Evolutionary conservation across 495 filamentous ascomycete genomes (phyloP), one percentile per base, ranked within the genome.

Genomic region (Umbilicaria muhlenbergii): DNA sequence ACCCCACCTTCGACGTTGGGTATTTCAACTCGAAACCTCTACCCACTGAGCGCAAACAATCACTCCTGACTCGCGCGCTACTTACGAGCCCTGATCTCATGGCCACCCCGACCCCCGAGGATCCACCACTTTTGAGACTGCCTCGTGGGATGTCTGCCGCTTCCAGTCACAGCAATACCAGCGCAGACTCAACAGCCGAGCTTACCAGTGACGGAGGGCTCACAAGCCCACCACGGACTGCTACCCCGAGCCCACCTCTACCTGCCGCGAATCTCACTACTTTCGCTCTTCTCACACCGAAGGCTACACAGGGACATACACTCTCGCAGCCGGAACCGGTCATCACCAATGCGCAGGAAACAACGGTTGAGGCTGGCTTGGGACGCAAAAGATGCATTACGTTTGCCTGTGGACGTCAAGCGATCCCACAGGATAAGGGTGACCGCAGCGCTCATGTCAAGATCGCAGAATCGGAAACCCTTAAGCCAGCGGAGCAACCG

Each of bases 191-290:
- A 12, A 87, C 83, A 2, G 79, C 78, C 18, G 88, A 94, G 48
- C 66, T 94, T 42, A 94, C 86, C 21, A 94, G 86, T 60, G 91
- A 94, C 55, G 91, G 81, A 34, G 89, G 84, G 38, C 62, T 86
- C 34, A 94, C 87, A n/a, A 92, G 86, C 51, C 86, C 91, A 36
- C 77, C 86, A n/a, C 67, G 86, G 17, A 82, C 85, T 39, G 84
- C 74, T 55, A 85, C 86, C 11, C 85, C 89, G 6, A 98, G 91
- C 56, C 91, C 91, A 10, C 86, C 84, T 19, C 60, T 75, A 5
- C 75, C 78, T 0, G 56, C 69, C 16, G 14, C 40, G n/a, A 38
- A 40, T 16, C 31, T 32, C 11, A n/a, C 32, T 41, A 24, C 31
- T 31, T 38, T 48, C 8, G 24, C 33, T n/a, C 33, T 39, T 12